Evolutionary conservation across 2,329 filamentous ascomycete genomes (phyloP).

Genomic region (Fusarium concolor): DNA sequence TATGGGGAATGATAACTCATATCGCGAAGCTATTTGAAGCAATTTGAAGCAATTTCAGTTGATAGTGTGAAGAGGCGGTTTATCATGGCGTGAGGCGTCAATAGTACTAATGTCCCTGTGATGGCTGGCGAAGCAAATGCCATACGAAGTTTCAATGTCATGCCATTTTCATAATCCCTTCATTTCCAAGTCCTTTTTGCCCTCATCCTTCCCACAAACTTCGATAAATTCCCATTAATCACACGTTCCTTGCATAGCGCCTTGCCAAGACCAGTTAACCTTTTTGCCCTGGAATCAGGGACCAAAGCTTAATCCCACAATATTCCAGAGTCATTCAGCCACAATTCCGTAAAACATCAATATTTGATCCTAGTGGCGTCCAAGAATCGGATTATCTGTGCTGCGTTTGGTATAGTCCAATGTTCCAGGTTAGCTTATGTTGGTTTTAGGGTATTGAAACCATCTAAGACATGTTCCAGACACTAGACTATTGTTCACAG

Average conservation of each 20-base stretch:
- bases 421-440: not conserved
- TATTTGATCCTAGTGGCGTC: conserved; percentile 16
- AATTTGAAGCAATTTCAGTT: too few relatives aligned
- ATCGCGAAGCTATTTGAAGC: too few relatives aligned
- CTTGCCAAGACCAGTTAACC: not conserved
- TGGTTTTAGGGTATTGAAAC: not conserved
- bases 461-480: conserved; percentile 19
- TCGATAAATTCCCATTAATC: not conserved
- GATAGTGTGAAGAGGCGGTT: too few relatives aligned
- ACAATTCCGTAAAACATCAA: conserved; percentile 26
- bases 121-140: not conserved
- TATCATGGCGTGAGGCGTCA: not conserved
- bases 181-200: not conserved
- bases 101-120: not conserved
- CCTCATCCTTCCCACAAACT: not conserved
- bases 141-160: not conserved
- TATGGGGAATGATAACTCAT: too few relatives aligned
- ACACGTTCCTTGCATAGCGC: conserved; percentile 12
- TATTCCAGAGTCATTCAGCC: conserved; percentile 3
- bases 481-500: conserved; percentile 8
- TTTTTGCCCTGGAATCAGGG: conserved; percentile 28
- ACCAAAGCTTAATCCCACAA: conserved; percentile 17
- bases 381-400: not conserved
- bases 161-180: not conserved
- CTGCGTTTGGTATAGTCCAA: conserved; percentile 8